Conservation (phyloP, 176 grass and related monocot genomes). For the Calamus simplicifolius region DNA sequence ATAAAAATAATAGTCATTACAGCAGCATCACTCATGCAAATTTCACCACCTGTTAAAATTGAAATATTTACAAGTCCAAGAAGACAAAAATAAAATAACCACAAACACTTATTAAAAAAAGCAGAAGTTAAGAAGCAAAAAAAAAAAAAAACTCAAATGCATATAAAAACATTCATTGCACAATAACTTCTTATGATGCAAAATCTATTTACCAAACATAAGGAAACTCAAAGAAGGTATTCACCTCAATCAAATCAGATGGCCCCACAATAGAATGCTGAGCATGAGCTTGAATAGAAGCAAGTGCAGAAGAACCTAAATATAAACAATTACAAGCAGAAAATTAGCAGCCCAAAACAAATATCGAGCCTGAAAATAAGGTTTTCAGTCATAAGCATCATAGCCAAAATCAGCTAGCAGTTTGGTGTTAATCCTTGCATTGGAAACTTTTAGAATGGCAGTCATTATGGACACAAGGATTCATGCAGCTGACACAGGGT, state of each 20-base stretch:
- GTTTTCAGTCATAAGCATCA: not conserved
- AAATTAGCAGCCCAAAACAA: slow-evolving; percentile 1
- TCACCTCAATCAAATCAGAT: slow-evolving; percentile 38
- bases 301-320: slow-evolving; percentile 9
- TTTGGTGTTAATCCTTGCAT: not conserved
- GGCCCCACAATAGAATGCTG: slow-evolving; percentile 26
- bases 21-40: no score
- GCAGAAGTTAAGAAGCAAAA: no score
- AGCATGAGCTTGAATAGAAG: slow-evolving; percentile 18
- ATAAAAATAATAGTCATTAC: no score
- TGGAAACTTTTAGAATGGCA: no score
- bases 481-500: no score
- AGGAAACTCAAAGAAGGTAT: slow-evolving; percentile 7
- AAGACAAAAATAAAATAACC: no score
- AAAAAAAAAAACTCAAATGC: no score
- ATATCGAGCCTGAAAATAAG: not conserved
- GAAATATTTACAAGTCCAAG: no score
- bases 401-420: not conserved
- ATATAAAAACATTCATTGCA: not conserved
- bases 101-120: no score
- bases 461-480: no score
- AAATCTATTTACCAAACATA: not conserved
- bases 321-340: slow-evolving; percentile 5
- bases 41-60: no score
- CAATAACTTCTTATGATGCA: not conserved